Conservation (phyloP, 345 rosid genomes). For the Salix viminalis region DNA sequence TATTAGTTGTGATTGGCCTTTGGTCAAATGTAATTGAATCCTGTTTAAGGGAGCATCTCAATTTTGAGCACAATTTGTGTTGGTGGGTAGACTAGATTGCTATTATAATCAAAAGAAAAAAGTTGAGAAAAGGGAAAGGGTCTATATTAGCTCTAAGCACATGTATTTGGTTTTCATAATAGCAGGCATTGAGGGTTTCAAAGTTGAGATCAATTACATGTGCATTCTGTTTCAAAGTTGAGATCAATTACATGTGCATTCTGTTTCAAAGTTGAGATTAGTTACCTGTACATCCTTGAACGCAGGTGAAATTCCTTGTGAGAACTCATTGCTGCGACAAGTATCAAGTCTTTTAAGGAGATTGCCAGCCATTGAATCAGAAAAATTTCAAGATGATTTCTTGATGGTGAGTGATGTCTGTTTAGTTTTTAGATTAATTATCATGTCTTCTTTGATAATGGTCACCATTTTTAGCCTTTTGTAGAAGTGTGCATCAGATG, state of each 20-base stretch:
- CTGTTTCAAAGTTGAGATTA: background rate
- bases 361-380: constrained; percentile 91
- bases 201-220: background rate
- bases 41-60: background rate
- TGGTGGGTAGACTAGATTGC: background rate
- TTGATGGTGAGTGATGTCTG: constrained; percentile 60
- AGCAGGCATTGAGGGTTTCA: background rate
- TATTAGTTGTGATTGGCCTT: background rate
- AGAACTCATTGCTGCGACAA: constrained; percentile 87
- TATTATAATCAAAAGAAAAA: background rate
- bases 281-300: constrained; percentile 12
- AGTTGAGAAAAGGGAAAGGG: too few relatives aligned
- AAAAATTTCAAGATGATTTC: constrained; percentile 86
- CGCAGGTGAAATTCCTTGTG: constrained; percentile 88
- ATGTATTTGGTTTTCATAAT: background rate
- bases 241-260: background rate
- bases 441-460: background rate
- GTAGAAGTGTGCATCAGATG: background rate
- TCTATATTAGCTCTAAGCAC: background rate
- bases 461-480: background rate
- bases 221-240: background rate
- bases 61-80: background rate
- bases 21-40: background rate
- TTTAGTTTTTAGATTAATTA: background rate
- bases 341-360: constrained; percentile 90